phyloP scores from a whole-genome alignment of 495 filamentous ascomycete species.

The Hypoxylon intermedium region DNA sequence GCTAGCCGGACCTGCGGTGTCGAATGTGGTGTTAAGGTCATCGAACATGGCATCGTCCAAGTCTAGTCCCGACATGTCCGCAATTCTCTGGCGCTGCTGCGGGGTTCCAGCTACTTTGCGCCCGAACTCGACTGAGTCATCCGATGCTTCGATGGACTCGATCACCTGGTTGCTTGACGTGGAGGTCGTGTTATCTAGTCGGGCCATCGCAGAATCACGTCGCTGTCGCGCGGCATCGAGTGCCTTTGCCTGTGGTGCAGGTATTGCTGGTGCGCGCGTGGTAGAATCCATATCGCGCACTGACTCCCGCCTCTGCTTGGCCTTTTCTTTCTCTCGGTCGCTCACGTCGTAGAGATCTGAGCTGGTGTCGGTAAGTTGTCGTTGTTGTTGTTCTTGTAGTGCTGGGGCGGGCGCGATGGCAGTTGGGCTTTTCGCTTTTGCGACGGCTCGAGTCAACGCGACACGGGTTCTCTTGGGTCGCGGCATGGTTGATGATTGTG shows the following conservation, averaged over 20 bases:
- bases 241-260: slow-evolving; percentile 41
- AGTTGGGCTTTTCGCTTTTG: slow-evolving; percentile 33
- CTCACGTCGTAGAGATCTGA: slow-evolving; percentile 56
- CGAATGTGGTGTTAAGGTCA: slow-evolving; percentile 54
- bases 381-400: slow-evolving; percentile 6
- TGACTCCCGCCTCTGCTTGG: slow-evolving; percentile 33
- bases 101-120: slow-evolving; percentile 42
- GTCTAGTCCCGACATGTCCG: slow-evolving; percentile 54
- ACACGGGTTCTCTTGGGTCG: slow-evolving; percentile 51
- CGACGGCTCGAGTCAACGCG: slow-evolving; percentile 42
- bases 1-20: slow-evolving; percentile 39
- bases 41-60: slow-evolving; percentile 56
- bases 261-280: slow-evolving; percentile 13
- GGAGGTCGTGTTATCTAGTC: slow-evolving; percentile 50
- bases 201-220: slow-evolving; percentile 50
- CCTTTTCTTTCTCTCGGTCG: slow-evolving; percentile 52
- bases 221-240: slow-evolving; percentile 43
- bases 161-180: slow-evolving; percentile 35
- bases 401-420: slow-evolving; percentile 3
- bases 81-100: slow-evolving; percentile 33
- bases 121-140: slow-evolving; percentile 39
- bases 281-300: slow-evolving; percentile 17
- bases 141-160: slow-evolving; percentile 5
- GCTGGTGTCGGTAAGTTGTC: slow-evolving; percentile 18
- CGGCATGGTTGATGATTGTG: slow-evolving; percentile 45